Conservation (phyloP, 2,329 filamentous ascomycete species). For the Aureobasidium sp. region DNA sequence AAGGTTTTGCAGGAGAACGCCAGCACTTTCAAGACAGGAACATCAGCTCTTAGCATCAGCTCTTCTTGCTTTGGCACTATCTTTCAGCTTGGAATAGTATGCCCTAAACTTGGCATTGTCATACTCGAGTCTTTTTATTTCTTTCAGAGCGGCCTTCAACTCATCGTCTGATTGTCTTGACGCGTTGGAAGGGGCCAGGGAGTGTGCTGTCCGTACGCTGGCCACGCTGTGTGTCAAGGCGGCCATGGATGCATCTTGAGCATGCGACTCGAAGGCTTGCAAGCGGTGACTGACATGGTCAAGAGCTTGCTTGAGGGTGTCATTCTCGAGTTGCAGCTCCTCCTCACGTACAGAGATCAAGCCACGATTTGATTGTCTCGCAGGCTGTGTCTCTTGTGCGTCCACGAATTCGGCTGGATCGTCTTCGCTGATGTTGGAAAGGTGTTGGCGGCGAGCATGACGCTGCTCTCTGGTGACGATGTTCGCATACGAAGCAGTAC, state of each 20-base stretch:
- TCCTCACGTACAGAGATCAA: conserved; percentile 46
- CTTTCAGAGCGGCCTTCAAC: conserved; percentile 1
- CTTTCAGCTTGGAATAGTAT: conserved; percentile 13
- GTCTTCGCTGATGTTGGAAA: conserved; percentile 38
- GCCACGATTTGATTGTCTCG: conserved; percentile 37
- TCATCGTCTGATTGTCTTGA: conserved; percentile 8
- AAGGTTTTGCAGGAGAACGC: neutral
- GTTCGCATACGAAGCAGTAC: conserved; percentile 86
- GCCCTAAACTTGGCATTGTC: conserved; percentile 11
- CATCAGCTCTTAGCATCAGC: neutral
- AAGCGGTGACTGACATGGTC: conserved; percentile 81
- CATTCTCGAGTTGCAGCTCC: conserved; percentile 83
- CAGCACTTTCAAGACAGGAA: neutral
- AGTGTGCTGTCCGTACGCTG: conserved; percentile 6
- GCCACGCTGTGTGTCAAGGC: conserved; percentile 76
- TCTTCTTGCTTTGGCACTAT: conserved; percentile 17
- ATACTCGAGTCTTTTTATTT: conserved; percentile 5
- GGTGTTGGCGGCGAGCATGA: conserved; percentile 39
- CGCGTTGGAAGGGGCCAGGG: neutral
- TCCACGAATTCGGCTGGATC: conserved; percentile 81
- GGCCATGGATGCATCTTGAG: conserved; percentile 66
- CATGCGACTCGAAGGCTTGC: conserved; percentile 88
- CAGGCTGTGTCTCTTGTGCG: conserved; percentile 59
- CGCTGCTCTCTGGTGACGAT: conserved; percentile 55
- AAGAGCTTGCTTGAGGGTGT: conserved; percentile 73